phyloP scores from a whole-genome alignment of 345 rosid genomes.

The Rubroshorea leprosula region DNA sequence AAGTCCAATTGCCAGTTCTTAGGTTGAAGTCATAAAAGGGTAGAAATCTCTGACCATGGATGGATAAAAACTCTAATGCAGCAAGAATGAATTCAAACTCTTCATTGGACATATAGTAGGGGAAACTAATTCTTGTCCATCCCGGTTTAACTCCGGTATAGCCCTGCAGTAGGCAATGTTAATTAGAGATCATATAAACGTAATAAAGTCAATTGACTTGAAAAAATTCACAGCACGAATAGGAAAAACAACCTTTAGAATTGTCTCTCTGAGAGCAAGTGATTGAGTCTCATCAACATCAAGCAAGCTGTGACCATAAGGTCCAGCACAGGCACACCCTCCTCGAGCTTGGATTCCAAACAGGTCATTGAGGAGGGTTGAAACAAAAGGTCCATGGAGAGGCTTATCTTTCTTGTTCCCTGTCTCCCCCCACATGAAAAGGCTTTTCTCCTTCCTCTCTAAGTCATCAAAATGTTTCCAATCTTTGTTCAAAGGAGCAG shows the following conservation, averaged over 20 bases:
- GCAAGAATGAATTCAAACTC: constrained; percentile 49
- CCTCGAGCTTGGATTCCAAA: constrained; percentile 66
- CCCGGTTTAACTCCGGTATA: constrained; percentile 48
- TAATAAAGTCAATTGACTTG: background rate
- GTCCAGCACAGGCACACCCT: constrained; percentile 64
- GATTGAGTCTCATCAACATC: constrained; percentile 21
- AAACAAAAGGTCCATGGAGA: constrained; percentile 51
- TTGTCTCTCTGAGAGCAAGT: constrained; percentile 31
- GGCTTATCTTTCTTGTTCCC: constrained; percentile 45
- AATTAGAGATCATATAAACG: too few species aligned
- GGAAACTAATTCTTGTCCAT: constrained; percentile 65
- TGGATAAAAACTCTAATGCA: constrained; percentile 42
- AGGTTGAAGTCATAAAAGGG: constrained; percentile 35
- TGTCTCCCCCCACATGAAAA: constrained; percentile 29
- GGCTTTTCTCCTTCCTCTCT: background rate
- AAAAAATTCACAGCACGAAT: background rate
- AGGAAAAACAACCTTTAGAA: constrained; percentile 30
- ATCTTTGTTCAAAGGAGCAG: background rate
- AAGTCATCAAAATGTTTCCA: background rate
- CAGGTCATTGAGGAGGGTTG: constrained; percentile 48
- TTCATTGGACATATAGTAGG: constrained; percentile 50
- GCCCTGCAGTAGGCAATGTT: constrained; percentile 24
- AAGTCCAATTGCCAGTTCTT: constrained; percentile 42
- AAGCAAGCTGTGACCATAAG: constrained; percentile 57
- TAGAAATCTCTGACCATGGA: constrained; percentile 48